A percentile compares a stretch with the other conserved stretches of the same genome.
Conservation (phyloP, 2,329 filamentous ascomycete genomes). For the Bisporella sp. region DNA sequence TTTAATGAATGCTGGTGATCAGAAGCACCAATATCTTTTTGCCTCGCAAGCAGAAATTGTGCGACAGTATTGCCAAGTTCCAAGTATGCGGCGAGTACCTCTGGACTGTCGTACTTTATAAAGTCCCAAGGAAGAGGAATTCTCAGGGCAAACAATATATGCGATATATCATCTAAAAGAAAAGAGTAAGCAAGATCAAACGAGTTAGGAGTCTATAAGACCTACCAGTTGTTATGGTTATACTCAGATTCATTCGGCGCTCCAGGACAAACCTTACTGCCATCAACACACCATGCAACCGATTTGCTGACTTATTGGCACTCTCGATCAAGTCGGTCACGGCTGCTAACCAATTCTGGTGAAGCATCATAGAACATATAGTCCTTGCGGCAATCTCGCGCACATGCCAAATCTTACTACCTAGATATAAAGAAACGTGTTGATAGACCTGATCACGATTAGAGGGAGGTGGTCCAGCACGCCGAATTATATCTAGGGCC, state of each 20-base stretch:
- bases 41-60: slow-evolving; percentile 1
- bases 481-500: slow-evolving; percentile 71
- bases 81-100: slow-evolving; percentile 26
- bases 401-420: slow-evolving; percentile 71
- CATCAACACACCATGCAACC: slow-evolving; percentile 51
- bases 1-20: not conserved
- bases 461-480: slow-evolving; percentile 57
- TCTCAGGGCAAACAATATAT: not conserved
- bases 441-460: slow-evolving; percentile 47
- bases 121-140: not conserved
- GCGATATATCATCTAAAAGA: not conserved
- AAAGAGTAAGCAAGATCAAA: slow-evolving; percentile 9
- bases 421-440: slow-evolving; percentile 55
- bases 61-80: slow-evolving; percentile 26
- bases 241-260: slow-evolving; percentile 41
- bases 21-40: not conserved
- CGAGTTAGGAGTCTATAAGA: not conserved
- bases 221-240: slow-evolving; percentile 37
- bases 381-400: slow-evolving; percentile 74
- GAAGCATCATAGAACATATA: slow-evolving; percentile 54
- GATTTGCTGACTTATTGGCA: slow-evolving; percentile 37
- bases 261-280: slow-evolving; percentile 50
- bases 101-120: not conserved
- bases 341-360: slow-evolving; percentile 41
- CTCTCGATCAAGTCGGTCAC: slow-evolving; percentile 23